phyloP scores from a whole-genome alignment of 805 yeast species.

The Ogataea angusta region DNA sequence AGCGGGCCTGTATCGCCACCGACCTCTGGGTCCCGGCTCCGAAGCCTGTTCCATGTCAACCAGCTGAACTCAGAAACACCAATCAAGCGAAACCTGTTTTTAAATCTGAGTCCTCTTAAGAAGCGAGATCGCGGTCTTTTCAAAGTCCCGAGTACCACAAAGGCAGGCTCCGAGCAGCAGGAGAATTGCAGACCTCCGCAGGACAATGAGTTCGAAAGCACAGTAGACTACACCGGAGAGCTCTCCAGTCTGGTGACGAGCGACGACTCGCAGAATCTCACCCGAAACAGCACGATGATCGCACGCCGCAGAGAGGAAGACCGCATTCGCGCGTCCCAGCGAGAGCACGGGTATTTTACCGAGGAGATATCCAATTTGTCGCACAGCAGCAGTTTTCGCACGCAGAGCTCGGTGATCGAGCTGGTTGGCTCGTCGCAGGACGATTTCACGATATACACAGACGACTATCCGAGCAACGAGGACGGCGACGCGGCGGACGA shows the following conservation, averaged over 20 bases:
- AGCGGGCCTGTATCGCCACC: conserved; percentile 2
- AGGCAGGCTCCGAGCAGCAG: neutral
- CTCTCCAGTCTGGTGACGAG: conserved; percentile 11
- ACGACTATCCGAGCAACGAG: neutral
- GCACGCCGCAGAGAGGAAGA: conserved; percentile 11
- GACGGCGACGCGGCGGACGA: neutral
- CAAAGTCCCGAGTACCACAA: conserved; percentile 1
- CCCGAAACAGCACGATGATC: neutral
- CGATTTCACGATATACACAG: conserved; percentile 18
- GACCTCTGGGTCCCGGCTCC: conserved; percentile 10
- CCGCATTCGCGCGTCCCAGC: conserved; percentile 17
- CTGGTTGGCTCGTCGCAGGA: neutral
- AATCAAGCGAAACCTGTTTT: conserved; percentile 8
- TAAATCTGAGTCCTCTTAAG: conserved; percentile 11
- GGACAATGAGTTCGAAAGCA: conserved; percentile 1
- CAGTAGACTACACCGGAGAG: conserved; percentile 12
- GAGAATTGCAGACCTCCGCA: neutral
- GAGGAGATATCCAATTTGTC: conserved; percentile 16
- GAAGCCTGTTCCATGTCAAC: conserved; percentile 4
- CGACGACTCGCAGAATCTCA: conserved; percentile 7
- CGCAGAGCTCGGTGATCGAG: conserved; percentile 9
- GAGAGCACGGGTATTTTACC: conserved; percentile 17
- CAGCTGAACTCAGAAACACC: conserved; percentile 13
- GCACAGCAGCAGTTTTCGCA: conserved; percentile 16
- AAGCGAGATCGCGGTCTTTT: neutral